A percentile compares a stretch with the other conserved stretches of the same genome.
Evolutionary conservation across 257 asterid species (phyloP).

Genomic region (Salvia rosmarinus): DNA sequence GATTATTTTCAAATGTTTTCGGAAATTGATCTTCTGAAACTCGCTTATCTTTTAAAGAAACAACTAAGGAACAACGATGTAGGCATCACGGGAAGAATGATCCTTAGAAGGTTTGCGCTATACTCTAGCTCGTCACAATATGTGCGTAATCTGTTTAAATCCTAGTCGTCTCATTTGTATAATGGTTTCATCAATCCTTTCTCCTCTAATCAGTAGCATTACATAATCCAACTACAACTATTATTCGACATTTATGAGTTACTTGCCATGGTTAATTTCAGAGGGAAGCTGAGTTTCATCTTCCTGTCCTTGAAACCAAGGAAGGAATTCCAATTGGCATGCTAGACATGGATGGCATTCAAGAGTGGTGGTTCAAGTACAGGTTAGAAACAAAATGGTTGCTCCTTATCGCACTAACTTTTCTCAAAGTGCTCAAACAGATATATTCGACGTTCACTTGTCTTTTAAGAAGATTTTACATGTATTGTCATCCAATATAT

Average conservation of each 20-base stretch:
- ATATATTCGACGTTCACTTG: too few relatives aligned
- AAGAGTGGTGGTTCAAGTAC: constrained; percentile 60
- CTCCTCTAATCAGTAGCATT: neutral
- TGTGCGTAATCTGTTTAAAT: neutral
- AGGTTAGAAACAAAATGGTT: constrained; percentile 35
- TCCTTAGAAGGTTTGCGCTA: constrained; percentile 53
- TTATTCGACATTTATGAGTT: neutral
- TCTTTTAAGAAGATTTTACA: too few relatives aligned
- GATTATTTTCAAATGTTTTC: neutral
- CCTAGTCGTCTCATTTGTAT: neutral
- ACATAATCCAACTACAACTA: neutral
- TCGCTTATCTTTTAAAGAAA: constrained; percentile 56
- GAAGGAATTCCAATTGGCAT: constrained; percentile 50
- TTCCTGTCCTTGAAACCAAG: constrained; percentile 53
- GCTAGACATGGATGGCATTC: constrained; percentile 64
- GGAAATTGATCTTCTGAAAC: constrained; percentile 45
- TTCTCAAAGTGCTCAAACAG: neutral
- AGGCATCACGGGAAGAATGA: constrained; percentile 49
- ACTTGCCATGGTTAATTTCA: constrained; percentile 26
- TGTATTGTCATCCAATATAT: too few relatives aligned
- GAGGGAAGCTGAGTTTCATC: constrained; percentile 59
- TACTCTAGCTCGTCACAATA: neutral
- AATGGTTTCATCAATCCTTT: neutral
- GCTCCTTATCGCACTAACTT: neutral
- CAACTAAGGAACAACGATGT: constrained; percentile 61